Percentiles rank a stretch among this genome's conserved stretches.
Evolutionary conservation across 306 rosid species (phyloP).

Genomic region (Malus orientalis): DNA sequence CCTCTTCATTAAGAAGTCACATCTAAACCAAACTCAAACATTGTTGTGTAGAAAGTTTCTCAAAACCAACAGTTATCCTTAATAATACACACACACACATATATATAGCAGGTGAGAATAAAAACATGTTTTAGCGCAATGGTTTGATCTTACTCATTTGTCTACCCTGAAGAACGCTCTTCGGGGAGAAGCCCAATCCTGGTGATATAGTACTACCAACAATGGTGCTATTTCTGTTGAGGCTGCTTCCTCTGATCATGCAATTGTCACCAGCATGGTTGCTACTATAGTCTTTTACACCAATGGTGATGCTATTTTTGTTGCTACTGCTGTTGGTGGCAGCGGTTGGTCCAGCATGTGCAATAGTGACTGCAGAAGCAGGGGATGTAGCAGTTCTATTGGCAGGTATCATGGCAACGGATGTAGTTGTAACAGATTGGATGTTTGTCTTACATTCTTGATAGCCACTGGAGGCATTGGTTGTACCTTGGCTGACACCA

Average conservation of each 20-base stretch:
- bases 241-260: conserved; percentile 12
- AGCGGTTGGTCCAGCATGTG: conserved; percentile 8
- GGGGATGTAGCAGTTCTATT: neutral
- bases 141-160: neutral
- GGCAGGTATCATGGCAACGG: neutral
- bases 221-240: conserved; percentile 18
- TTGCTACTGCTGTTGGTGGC: conserved; percentile 3
- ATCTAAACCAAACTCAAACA: neutral
- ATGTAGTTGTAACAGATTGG: conserved; percentile 8
- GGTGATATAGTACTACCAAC: conserved; percentile 21
- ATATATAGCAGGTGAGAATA: neutral
- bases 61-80: neutral
- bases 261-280: conserved; percentile 9
- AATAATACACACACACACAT: neutral
- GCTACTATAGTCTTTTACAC: conserved; percentile 20
- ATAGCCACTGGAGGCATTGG: conserved; percentile 9
- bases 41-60: neutral
- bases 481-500: conserved; percentile 9
- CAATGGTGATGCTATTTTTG: neutral
- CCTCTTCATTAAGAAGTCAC: neutral
- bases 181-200: conserved; percentile 62
- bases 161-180: conserved; percentile 70
- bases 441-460: conserved; percentile 15
- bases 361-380: neutral
- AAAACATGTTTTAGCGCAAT: neutral